Evolutionary conservation across 805 yeast species (phyloP), one percentile per base, ranked within the genome.

Genomic region (Yarrowia sp.): DNA sequence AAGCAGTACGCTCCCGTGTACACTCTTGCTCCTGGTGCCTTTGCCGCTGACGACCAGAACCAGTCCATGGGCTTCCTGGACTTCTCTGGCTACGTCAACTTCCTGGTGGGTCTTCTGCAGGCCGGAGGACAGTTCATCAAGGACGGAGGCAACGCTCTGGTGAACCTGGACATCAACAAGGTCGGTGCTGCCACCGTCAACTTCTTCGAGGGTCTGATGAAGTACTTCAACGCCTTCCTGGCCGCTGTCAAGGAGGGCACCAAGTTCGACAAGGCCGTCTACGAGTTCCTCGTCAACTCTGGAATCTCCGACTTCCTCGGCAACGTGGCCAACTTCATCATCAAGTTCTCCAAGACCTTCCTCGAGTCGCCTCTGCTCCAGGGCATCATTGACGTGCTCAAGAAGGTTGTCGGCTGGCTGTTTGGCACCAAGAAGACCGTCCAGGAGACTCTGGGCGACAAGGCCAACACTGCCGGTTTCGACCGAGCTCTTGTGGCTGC

Each of bases 191-290:
- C 65, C 42, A 35, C 42, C 32, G 65, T 59, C 65, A 59, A 59
- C 65, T 59, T 59, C 52, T 59, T 59, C 42, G 41, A 59, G 52
- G 65, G 65, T 19, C 65, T 59, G 36, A 32, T 45, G 52, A 35
- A 43, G 41, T 59, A 59, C 65, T 59, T 59, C 65, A 59, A 59
- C 65, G 65, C 65, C 52, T 59, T 59, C 52, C 65, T 59, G 11
- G 65, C 40, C 14, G 65, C 65, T 42, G 52, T 59, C 52, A 43
- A 59, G 65, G 32, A 43, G 41, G 65, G 65, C 5, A 43, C 65
- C 65, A 59, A 59, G 65, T 59, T 59, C 40, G 65, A 59, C 65
- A 59, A 45, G 52, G 65, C 65, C 52, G 52, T 59, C 35, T 43
- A 59, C 65, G 43, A 43, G 52, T 59, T 59, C 65, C 50, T 59